Conservation (phyloP, 305 asterid genomes). For the Fraxinus velutina region DNA sequence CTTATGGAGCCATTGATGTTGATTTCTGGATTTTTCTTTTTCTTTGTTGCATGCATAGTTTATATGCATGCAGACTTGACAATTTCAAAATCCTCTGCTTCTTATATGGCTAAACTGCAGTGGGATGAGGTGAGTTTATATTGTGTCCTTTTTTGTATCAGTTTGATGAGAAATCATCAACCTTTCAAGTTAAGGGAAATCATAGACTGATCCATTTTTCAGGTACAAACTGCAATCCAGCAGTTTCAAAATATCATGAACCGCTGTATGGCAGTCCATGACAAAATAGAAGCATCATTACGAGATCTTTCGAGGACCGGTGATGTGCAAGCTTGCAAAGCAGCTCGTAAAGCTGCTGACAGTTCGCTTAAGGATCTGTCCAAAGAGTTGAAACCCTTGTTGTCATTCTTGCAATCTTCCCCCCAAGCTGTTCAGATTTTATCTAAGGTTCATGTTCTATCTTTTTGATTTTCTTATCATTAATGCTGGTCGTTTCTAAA, state of each 20-base stretch:
- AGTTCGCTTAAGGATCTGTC: slow-evolving; percentile 63
- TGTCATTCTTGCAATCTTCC: slow-evolving; percentile 72
- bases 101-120: slow-evolving; percentile 84
- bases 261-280: slow-evolving; percentile 55
- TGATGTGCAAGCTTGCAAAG: slow-evolving; percentile 80
- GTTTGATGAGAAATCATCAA: neutral
- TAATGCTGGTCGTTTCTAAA: neutral
- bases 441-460: slow-evolving; percentile 55
- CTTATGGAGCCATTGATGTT: slow-evolving; percentile 82
- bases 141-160: neutral
- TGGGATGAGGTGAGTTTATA: slow-evolving; percentile 78
- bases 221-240: slow-evolving; percentile 78
- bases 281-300: slow-evolving; percentile 78
- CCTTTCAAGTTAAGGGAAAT: neutral
- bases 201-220: slow-evolving; percentile 20
- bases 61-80: slow-evolving; percentile 85
- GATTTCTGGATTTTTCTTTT: slow-evolving; percentile 78
- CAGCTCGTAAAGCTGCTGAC: slow-evolving; percentile 84
- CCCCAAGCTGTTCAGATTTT: slow-evolving; percentile 59
- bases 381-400: slow-evolving; percentile 65
- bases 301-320: slow-evolving; percentile 93
- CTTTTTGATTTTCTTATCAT: neutral
- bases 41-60: slow-evolving; percentile 65
- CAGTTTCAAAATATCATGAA: slow-evolving; percentile 60
- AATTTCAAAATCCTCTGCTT: slow-evolving; percentile 80